Conservation (phyloP, 371 early-diverging fungal genomes). For the Batrachochytrium dendrobatidis region DNA sequence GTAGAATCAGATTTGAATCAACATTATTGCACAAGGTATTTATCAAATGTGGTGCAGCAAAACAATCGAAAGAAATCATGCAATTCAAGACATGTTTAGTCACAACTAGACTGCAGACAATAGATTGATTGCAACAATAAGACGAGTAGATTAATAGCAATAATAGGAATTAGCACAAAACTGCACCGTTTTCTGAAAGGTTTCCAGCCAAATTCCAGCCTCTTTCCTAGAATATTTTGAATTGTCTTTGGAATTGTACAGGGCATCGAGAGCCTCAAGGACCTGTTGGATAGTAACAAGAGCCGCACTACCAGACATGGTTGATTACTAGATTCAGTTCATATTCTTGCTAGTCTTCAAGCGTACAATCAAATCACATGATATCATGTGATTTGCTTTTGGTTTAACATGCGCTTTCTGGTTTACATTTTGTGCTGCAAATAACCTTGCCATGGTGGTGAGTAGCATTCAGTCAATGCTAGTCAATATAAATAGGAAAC, state of each 20-base stretch:
- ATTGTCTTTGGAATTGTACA: conserved; percentile 1
- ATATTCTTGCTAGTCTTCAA: too few species aligned
- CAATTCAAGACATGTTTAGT: not conserved
- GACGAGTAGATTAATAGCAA: not conserved
- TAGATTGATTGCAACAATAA: too few species aligned
- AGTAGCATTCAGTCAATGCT: too few species aligned
- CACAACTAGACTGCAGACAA: too few species aligned
- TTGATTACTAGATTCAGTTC: too few species aligned
- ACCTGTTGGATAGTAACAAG: conserved; percentile 13
- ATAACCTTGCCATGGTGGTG: too few species aligned
- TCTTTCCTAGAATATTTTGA: conserved; percentile 20
- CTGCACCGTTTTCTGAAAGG: conserved; percentile 89
- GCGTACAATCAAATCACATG: too few species aligned
- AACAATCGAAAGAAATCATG: not conserved
- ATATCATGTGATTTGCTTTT: too few species aligned
- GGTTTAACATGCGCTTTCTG: too few species aligned
- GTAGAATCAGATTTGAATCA: not conserved
- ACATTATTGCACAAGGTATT: not conserved
- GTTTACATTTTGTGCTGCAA: too few species aligned
- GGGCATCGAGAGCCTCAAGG: conserved; percentile 15
- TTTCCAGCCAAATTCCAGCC: conserved; percentile 76
- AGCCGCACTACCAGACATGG: too few species aligned
- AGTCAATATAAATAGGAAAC: too few species aligned
- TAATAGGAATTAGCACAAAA: conserved; percentile 17
- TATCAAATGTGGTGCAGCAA: not conserved